Evolutionary conservation across 1,284 basidiomycete genomes (phyloP), one percentile per base, ranked within the genome.

Genomic region (Cutaneotrichosporon arboriforme): DNA sequence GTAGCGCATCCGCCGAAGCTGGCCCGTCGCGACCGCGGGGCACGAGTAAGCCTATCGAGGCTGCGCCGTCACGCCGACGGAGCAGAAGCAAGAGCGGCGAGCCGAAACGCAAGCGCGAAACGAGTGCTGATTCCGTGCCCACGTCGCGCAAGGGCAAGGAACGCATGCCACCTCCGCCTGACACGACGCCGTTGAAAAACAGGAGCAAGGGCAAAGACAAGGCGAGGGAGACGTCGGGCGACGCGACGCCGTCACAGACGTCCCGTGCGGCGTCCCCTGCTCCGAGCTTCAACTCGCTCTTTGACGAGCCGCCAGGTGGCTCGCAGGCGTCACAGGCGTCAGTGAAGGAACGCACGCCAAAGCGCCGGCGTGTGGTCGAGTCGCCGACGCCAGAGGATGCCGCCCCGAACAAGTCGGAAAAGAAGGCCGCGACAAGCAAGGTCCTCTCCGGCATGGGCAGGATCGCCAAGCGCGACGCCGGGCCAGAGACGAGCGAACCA

Each of bases 281-380:
- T 10, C 42, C 26, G 26, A 44, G 42, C 42, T 46, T 52, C 44
- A 39, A 52, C 44, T 52, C 50, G 9, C 38, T 46, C 8, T 52
- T 46, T 21, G 50, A 52, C 13, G 50, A 52, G 38, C n/a, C 39
- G 31, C 8, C 26, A 33, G 26, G 17, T 9, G 41, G 39, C 20
- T 31, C 22, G 3, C 26, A 1, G 31, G 15, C 26, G n/a, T n/a
- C 26, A 18, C n/a, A 23, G 1, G 26, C 4, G 21, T 34, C 42
- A 9, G 8, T n/a, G 7, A 12, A 20, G 26, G 17, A 44, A n/a
- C 17, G 22, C 8, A n/a, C 2, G 17, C 7, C n/a, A 15, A 46
- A 46, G 20, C 44, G 44, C 13, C 44, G 44, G 18, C 44, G 44
- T 1, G 15, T 37, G 13, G 21, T 46, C 34, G 44, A 35, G 3